Percentiles rank a stretch among this genome's conserved stretches.
Conservation (phyloP, 352 stramenopile genomes). For the Phytopythium kandeliae region DNA sequence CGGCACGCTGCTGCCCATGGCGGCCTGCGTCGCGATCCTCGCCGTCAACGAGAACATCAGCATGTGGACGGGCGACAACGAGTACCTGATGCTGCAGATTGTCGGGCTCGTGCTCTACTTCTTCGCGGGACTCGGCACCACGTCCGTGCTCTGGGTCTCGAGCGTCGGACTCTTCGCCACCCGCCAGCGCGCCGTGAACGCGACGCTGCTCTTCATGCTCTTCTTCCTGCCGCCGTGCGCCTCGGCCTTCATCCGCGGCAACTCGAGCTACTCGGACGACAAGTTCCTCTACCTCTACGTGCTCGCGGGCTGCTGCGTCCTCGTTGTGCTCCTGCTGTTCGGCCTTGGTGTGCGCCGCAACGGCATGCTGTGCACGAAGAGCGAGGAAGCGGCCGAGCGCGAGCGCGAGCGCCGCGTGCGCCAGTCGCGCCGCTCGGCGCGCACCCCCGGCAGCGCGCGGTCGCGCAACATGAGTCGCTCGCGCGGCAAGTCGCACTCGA, state of each 20-base stretch:
- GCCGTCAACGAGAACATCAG: conserved; percentile 46
- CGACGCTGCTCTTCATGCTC: conserved; percentile 66
- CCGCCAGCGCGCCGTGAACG: conserved; percentile 47
- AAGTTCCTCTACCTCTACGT: conserved; percentile 60
- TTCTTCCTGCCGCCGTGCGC: conserved; percentile 64
- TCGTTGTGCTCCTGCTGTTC: conserved; percentile 40
- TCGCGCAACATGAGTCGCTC: conserved; percentile 63
- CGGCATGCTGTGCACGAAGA: conserved; percentile 66
- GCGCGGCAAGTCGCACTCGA: conserved; percentile 57
- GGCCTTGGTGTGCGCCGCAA: conserved; percentile 52
- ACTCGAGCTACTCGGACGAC: conserved; percentile 18
- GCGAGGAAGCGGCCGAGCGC: conserved; percentile 48
- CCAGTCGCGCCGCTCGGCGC: conserved; percentile 39
- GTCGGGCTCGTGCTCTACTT: conserved; percentile 70
- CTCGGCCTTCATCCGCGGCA: conserved; percentile 36
- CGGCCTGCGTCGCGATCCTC: conserved; percentile 38
- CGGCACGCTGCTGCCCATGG: conserved; percentile 57
- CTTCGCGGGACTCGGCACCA: conserved; percentile 67
- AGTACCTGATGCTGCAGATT: conserved; percentile 70
- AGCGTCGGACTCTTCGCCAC: conserved; percentile 69
- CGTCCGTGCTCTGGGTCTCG: conserved; percentile 70
- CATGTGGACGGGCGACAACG: conserved; percentile 41
- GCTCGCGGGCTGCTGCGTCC: conserved; percentile 35
- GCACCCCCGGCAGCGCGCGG: conserved; percentile 50
- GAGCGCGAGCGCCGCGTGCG: conserved; percentile 42